These are phyloP conservation scores for Pseudopyricularia javanii DNA, from an alignment of 2,329 filamentous ascomycete species.

Conservation along the genomic window DNA sequence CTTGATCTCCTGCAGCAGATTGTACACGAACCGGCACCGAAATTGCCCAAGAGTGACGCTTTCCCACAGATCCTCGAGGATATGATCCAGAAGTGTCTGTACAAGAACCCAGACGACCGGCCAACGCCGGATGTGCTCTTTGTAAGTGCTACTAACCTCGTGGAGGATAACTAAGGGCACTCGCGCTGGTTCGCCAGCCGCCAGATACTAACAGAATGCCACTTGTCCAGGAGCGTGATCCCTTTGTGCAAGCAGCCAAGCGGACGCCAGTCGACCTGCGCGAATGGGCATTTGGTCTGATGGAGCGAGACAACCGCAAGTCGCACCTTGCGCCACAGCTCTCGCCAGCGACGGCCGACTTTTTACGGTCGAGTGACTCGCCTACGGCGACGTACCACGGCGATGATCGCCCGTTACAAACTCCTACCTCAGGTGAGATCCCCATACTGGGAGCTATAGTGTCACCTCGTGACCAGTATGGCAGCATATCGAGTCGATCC, in stretches of 20 bases:
- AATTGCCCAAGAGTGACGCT: slow-evolving; percentile 89
- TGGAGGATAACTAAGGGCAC: no score
- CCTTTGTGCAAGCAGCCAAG: slow-evolving; percentile 93
- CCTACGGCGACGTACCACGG: slow-evolving; percentile 31
- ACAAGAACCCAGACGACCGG: slow-evolving; percentile 77
- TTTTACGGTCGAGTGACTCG: slow-evolving; percentile 54
- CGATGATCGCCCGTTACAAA: slow-evolving; percentile 35
- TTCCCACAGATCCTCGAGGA: slow-evolving; percentile 93
- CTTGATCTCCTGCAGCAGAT: slow-evolving; percentile 94
- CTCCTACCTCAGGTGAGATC: slow-evolving; percentile 62
- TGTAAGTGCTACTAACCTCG: slow-evolving; percentile 50
- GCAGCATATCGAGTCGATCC: slow-evolving; percentile 33
- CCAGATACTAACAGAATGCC: slow-evolving; percentile 12
- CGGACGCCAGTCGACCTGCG: slow-evolving; percentile 87
- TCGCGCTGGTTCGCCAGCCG: neutral
- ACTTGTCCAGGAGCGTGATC: slow-evolving; percentile 62
- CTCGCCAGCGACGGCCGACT: slow-evolving; percentile 65
- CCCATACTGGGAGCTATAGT: slow-evolving; percentile 49
- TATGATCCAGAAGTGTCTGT: slow-evolving; percentile 91
- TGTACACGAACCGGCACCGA: slow-evolving; percentile 89
- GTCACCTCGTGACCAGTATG: slow-evolving; percentile 37
- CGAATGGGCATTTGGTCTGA: slow-evolving; percentile 87
- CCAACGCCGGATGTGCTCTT: slow-evolving; percentile 90
- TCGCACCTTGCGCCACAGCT: slow-evolving; percentile 77
- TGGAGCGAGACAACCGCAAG: slow-evolving; percentile 91